Evolutionary conservation across 495 filamentous ascomycete genomes (phyloP).

Genomic region (Penicillium canariense): DNA sequence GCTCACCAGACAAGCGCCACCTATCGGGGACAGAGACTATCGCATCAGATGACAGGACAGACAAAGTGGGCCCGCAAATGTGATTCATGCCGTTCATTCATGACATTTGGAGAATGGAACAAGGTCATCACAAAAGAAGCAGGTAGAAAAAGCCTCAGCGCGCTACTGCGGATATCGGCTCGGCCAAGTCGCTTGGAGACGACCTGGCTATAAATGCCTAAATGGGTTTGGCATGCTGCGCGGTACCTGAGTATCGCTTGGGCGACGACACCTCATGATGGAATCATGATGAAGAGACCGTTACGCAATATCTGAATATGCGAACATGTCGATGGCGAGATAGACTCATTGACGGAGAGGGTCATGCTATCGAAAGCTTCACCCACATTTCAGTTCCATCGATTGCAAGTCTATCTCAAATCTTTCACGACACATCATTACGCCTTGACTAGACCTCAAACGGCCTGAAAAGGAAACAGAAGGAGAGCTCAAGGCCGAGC

Average conservation of each 20-base stretch:
- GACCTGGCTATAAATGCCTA: conserved; percentile 13
- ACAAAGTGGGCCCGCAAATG: not conserved
- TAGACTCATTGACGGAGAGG: not conserved
- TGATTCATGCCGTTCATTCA: not conserved
- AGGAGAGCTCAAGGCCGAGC: conserved; percentile 23
- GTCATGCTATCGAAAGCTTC: conserved; percentile 7
- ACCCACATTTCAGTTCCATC: conserved; percentile 7
- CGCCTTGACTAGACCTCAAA: not conserved
- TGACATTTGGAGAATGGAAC: not conserved
- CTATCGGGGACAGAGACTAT: too few relatives aligned
- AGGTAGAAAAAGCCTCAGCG: not conserved
- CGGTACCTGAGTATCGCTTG: conserved; percentile 18
- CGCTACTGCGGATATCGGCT: not conserved
- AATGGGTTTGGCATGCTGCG: conserved; percentile 10
- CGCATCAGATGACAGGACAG: not conserved
- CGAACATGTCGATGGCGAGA: too few relatives aligned
- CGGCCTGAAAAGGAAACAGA: conserved; percentile 18
- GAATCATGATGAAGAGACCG: not conserved
- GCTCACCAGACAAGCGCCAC: not conserved
- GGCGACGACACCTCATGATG: not conserved
- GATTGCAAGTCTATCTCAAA: not conserved
- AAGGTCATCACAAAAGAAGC: not conserved
- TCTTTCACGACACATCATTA: not conserved
- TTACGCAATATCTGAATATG: not conserved
- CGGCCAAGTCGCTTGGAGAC: not conserved